Evolutionary conservation across 208 protist genomes (phyloP), one percentile per base, ranked within the genome.

Genomic region (Trypanosoma mega): DNA sequence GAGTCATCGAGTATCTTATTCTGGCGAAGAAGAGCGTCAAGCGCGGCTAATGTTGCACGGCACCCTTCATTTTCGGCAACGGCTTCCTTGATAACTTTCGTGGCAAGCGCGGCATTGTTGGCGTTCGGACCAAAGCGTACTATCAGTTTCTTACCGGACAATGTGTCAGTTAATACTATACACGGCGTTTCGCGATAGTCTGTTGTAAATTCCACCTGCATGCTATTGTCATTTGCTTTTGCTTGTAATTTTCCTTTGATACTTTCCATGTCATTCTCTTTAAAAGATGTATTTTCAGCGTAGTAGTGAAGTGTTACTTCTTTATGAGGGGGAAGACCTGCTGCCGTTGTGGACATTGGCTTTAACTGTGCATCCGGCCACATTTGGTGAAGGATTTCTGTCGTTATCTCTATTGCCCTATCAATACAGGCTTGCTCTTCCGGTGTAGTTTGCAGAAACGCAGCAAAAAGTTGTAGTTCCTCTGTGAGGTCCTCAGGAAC

Each of bases 1-100:
- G 61, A 62, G 23, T 72, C 66, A 48, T 78, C 71, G 3, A 82
- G 24, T 1, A 77, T 77, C 23, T 72, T 77, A 46, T 82, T 82
- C 59, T 82, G 71, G 14, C 59, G 57, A 41, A 82, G 36, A 36
- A 82, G 47, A 8, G 76, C 63, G 37, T 75, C 62, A 16, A 82
- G 57, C 7, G 59, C 29, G 16, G 49, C 51, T 41, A 78, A 57
- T 1, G 59, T 64, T 2, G 69, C 69, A 1, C 41, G 47, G 27
- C 59, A 31, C 16, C 50, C 60, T 1, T 59, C 31, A 26, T 63
- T 69, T 5, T 37, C 39, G 11, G 58, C 66, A 16, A 82, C 14
- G 37, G 26, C 39, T 30, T 31, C 18, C 8, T 29, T 27, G 31
- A 82, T 64, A 18, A 74, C 2, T 31, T 18, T 48, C 5, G 69